A percentile compares a stretch with the other conserved stretches of the same genome.
phyloP scores from a whole-genome alignment of 1,139 yeast species.

The Kodamaea plutei region DNA sequence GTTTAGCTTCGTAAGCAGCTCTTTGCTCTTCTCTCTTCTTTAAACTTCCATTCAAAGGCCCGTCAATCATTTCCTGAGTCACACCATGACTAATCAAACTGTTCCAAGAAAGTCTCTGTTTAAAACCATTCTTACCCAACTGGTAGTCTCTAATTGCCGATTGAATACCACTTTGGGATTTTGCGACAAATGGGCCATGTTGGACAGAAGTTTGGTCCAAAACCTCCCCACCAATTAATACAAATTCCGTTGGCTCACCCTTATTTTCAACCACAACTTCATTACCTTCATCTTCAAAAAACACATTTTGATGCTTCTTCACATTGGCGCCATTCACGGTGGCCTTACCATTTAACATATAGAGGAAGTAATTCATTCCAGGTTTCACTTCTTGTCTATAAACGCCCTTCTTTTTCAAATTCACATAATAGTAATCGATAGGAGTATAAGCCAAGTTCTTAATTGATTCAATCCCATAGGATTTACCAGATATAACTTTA shows the following conservation, averaged over 20 bases:
- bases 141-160: constrained; percentile 73
- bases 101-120: constrained; percentile 62
- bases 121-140: constrained; percentile 67
- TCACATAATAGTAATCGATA: constrained; percentile 66
- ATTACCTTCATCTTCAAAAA: constrained; percentile 66
- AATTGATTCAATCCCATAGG: constrained; percentile 73
- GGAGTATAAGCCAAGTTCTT: constrained; percentile 83
- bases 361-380: constrained; percentile 69
- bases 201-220: constrained; percentile 77
- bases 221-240: constrained; percentile 71
- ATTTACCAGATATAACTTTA: constrained; percentile 72
- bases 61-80: constrained; percentile 41
- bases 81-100: constrained; percentile 65
- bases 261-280: constrained; percentile 43
- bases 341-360: constrained; percentile 58
- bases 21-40: constrained; percentile 29
- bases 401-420: constrained; percentile 65
- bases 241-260: constrained; percentile 41
- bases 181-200: constrained; percentile 76
- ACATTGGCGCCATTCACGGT: constrained; percentile 39
- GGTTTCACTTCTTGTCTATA: constrained; percentile 59
- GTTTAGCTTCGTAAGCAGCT: constrained; percentile 16
- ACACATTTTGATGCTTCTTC: constrained; percentile 50
- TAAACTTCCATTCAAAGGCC: constrained; percentile 34
- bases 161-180: constrained; percentile 15